These are phyloP conservation scores for Globisporangium viniferum DNA, from an alignment of 352 stramenopile species.

Conservation along the genomic window DNA sequence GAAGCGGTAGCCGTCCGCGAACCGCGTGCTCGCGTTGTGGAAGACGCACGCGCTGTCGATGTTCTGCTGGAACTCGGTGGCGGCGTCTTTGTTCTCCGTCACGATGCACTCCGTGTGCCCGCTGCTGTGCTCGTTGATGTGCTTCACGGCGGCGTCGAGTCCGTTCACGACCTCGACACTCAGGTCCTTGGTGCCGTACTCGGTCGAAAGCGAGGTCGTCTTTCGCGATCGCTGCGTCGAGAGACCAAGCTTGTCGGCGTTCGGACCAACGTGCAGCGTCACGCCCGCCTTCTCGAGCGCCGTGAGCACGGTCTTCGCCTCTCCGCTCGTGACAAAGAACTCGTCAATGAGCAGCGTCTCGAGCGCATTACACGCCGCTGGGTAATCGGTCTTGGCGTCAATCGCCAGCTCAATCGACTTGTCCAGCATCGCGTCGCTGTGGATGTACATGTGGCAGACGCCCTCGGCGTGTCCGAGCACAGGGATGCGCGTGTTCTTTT, in stretches of 20 bases:
- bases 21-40: slow-evolving; percentile 96
- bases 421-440: slow-evolving; percentile 83
- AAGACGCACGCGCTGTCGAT: slow-evolving; percentile 98
- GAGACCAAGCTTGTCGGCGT: slow-evolving; percentile 72
- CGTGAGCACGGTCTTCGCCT: slow-evolving; percentile 76
- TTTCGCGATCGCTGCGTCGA: slow-evolving; percentile 62
- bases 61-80: slow-evolving; percentile 66
- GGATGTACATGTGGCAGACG: slow-evolving; percentile 98
- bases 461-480: slow-evolving; percentile 98
- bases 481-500: slow-evolving; percentile 96
- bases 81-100: slow-evolving; percentile 86
- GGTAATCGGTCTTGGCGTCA: slow-evolving; percentile 98
- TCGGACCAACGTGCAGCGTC: slow-evolving; percentile 90
- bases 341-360: slow-evolving; percentile 96
- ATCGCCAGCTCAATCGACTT: slow-evolving; percentile 91
- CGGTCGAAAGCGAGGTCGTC: slow-evolving; percentile 84
- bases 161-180: slow-evolving; percentile 92
- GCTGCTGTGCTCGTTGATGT: slow-evolving; percentile 95
- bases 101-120: slow-evolving; percentile 98
- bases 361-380: slow-evolving; percentile 96
- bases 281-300: slow-evolving; percentile 89
- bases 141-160: slow-evolving; percentile 90
- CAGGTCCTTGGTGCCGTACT: slow-evolving; percentile 94
- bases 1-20: slow-evolving; percentile 96
- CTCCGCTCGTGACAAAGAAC: slow-evolving; percentile 66